Evolutionary conservation across 768 basidiomycete genomes (phyloP), one percentile per base, ranked within the genome.

Genomic region (Erythrobasidium yunnanense): DNA sequence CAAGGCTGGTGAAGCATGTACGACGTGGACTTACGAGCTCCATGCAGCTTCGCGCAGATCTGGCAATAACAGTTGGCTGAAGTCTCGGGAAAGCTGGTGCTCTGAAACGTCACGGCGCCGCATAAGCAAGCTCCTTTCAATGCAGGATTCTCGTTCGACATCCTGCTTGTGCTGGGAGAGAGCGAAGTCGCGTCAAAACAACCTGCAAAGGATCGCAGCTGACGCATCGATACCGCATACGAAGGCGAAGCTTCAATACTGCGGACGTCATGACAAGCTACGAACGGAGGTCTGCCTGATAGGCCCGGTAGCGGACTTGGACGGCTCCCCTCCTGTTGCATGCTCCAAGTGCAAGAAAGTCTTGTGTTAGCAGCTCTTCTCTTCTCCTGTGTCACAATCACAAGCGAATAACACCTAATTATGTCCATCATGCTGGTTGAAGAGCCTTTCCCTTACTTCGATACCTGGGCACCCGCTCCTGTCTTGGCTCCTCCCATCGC

Each of bases 21-120:
- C 29, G 49, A 50, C 5, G n/a, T 50, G 6, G 22, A 45, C 56
- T 6, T 27, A 58, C 56, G 34, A 4, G 38, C 56, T 20, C 56
- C 56, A 30, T 58, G 56, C 45, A 58, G 34, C 25, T 58, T 58
- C 38, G 25, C 45, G 38, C 56, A 58, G 45, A 34, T 42, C 35
- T 42, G 32, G 45, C 56, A 58, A 27, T 58, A 58, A 30, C 45
- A 58, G 25, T 38, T 58, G 4, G 6, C 47, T 3, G 29, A 42
- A 23, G 35, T 2, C 3, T 33, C 23, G 22, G 56, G 32, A 8
- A 58, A 8, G 15, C 38, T 23, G 3, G 34, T 58, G 25, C 56
- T 42, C 23, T 34, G 7, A 45, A 58, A 58, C 7, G 34, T n/a
- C 6, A 46, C 45, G 20, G 56, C 56, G 2, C 56, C 56, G 23